Conservation (phyloP, 78 protist genomes). For the Mantamonas sphyraenae region DNA sequence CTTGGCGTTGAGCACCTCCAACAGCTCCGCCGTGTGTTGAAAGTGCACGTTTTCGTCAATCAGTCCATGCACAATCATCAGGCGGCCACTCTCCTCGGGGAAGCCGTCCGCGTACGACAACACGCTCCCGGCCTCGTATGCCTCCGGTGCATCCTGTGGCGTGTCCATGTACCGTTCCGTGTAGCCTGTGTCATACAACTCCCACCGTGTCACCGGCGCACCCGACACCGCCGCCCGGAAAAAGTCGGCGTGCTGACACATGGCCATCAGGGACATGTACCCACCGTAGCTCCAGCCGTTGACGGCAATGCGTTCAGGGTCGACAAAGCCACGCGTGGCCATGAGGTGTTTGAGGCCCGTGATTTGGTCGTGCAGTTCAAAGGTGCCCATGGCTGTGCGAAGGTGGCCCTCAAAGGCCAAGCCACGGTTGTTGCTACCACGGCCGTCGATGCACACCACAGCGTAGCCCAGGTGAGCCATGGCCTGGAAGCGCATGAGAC, state of each 20-base stretch:
- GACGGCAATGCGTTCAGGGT: slow-evolving; percentile 53
- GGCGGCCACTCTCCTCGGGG: slow-evolving; percentile 42
- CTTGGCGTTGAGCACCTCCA: slow-evolving; percentile 37
- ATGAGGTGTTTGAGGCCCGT: slow-evolving; percentile 15
- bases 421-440: slow-evolving; percentile 56
- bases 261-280: slow-evolving; percentile 62
- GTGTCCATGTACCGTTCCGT: slow-evolving; percentile 85
- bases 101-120: slow-evolving; percentile 5
- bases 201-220: slow-evolving; percentile 91
- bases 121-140: slow-evolving; percentile 38
- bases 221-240: slow-evolving; percentile 71
- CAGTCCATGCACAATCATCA: slow-evolving; percentile 70
- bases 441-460: slow-evolving; percentile 48
- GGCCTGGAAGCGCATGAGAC: slow-evolving; percentile 13
- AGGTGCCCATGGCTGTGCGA: slow-evolving; percentile 47
- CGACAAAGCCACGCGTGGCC: slow-evolving; percentile 8
- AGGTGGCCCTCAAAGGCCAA: slow-evolving; percentile 14
- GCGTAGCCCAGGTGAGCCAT: slow-evolving; percentile 37
- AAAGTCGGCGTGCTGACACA: slow-evolving; percentile 57
- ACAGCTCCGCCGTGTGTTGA: slow-evolving; percentile 52
- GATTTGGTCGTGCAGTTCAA: slow-evolving; percentile 66
- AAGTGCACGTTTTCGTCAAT: slow-evolving; percentile 91
- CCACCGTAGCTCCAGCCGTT: slow-evolving; percentile 90
- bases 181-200: slow-evolving; percentile 79
- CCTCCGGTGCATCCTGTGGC: slow-evolving; percentile 40